A percentile compares a stretch with the other conserved stretches of the same genome.
Conservation (phyloP, 176 grass and related monocot genomes). For the Aegilops umbellulata region DNA sequence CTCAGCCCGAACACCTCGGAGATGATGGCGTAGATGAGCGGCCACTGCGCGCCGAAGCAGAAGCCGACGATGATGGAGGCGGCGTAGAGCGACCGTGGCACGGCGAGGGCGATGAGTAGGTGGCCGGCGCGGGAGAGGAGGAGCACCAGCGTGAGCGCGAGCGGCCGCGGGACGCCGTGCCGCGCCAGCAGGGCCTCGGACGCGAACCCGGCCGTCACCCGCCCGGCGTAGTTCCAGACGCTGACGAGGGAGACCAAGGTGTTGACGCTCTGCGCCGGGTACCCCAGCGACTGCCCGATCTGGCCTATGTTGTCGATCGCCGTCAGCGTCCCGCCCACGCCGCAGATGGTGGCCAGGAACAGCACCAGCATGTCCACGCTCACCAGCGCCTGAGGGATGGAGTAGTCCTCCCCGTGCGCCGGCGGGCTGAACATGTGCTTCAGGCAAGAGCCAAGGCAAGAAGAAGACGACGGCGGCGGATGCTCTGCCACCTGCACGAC, state of each 20-base stretch:
- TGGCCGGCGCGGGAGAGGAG: background rate
- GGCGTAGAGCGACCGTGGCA: background rate
- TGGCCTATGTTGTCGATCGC: conserved; percentile 56
- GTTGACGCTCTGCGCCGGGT: conserved; percentile 22
- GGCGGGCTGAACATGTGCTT: conserved; percentile 39
- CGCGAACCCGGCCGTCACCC: conserved; percentile 30
- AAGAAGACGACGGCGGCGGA: background rate
- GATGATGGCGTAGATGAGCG: conserved; percentile 28
- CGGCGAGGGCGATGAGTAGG: background rate
- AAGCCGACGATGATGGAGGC: conserved; percentile 17
- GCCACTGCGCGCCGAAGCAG: conserved; percentile 89
- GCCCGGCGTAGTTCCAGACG: conserved; percentile 52
- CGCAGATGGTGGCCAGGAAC: conserved; percentile 34
- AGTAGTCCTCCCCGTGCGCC: conserved; percentile 18
- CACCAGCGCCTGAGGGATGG: conserved; percentile 38
- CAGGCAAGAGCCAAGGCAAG: background rate
- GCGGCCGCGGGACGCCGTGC: background rate
- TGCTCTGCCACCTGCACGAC: background rate
- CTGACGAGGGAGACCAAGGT: conserved; percentile 57
- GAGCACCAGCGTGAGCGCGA: background rate
- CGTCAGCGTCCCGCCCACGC: conserved; percentile 45
- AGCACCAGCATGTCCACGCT: conserved; percentile 46
- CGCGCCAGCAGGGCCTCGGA: conserved; percentile 26
- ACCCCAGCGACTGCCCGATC: conserved; percentile 45
- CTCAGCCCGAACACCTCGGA: background rate